phyloP scores from a whole-genome alignment of 2,329 filamentous ascomycete genomes.

The Sordariomycetes sp. region DNA sequence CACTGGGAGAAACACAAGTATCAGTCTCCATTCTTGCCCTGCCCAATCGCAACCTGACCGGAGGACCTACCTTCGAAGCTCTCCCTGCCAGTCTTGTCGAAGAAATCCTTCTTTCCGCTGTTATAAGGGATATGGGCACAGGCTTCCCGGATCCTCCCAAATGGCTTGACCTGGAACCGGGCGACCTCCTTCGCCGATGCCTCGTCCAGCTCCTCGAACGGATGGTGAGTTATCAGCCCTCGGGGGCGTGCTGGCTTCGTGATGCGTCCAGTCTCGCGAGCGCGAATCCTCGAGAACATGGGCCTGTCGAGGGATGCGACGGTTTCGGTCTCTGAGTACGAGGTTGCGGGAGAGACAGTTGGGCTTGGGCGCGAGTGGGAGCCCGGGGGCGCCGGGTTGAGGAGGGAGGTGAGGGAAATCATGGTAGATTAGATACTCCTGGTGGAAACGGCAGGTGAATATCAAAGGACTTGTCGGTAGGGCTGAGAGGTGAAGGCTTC shows the following conservation, averaged over 20 bases:
- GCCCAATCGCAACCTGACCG: background rate
- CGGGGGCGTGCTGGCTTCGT: conserved; percentile 45
- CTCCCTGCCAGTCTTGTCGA: conserved; percentile 75
- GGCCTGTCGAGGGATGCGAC: conserved; percentile 12
- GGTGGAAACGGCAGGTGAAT: background rate
- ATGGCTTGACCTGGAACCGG: conserved; percentile 55
- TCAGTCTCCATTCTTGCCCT: background rate
- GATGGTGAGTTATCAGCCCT: conserved; percentile 62
- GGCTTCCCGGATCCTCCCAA: conserved; percentile 49
- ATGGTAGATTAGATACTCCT: conserved; percentile 25
- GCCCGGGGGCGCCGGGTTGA: conserved; percentile 48
- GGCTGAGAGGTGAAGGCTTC: too few species aligned
- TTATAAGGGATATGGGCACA: conserved; percentile 83
- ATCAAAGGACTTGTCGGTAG: background rate
- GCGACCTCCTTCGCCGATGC: conserved; percentile 45
- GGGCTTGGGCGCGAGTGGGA: conserved; percentile 30
- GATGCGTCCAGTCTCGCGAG: conserved; percentile 57
- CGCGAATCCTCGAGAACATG: conserved; percentile 38
- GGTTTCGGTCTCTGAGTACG: conserved; percentile 14
- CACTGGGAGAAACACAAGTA: conserved; percentile 34
- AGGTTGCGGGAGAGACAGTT: conserved; percentile 21
- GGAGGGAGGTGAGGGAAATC: conserved; percentile 54
- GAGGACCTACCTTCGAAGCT: conserved; percentile 66
- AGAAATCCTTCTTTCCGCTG: conserved; percentile 85
- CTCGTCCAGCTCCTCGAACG: conserved; percentile 57